Conservation (phyloP, 2,329 filamentous ascomycete species). For the Akanthomyces muscarius region DNA sequence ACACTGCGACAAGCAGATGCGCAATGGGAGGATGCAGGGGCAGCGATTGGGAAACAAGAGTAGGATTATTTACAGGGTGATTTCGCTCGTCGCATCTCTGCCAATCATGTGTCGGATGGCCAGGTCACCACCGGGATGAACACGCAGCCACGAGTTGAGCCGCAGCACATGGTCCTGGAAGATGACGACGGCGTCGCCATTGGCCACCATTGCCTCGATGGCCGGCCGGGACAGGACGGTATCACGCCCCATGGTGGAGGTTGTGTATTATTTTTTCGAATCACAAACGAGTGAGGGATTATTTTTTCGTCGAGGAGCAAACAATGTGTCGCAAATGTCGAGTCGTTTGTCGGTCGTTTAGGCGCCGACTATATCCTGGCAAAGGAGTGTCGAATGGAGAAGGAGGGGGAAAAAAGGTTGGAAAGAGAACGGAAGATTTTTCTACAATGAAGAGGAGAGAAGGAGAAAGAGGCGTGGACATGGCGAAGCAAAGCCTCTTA, state of each 20-base stretch:
- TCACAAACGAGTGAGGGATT: slow-evolving; percentile 3
- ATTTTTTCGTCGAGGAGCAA: not conserved
- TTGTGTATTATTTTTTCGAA: not conserved
- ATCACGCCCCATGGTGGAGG: slow-evolving; percentile 37
- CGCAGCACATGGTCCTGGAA: slow-evolving; percentile 51
- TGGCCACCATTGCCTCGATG: slow-evolving; percentile 49
- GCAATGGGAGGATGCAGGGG: not conserved
- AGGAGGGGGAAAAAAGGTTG: too few species aligned
- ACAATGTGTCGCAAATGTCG: not conserved
- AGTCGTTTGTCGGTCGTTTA: not conserved
- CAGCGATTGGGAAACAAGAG: not conserved
- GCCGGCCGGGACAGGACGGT: slow-evolving; percentile 40
- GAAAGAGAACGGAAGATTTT: not conserved
- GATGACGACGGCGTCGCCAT: slow-evolving; percentile 53
- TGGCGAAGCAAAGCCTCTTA: not conserved
- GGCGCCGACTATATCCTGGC: not conserved
- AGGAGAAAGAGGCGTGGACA: not conserved
- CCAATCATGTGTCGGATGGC: slow-evolving; percentile 60
- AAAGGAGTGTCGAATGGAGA: not conserved
- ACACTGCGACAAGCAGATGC: not conserved
- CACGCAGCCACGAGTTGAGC: slow-evolving; percentile 55
- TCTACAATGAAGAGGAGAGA: not conserved
- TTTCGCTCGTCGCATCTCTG: slow-evolving; percentile 56
- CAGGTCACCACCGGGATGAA: slow-evolving; percentile 55
- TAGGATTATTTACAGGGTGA: slow-evolving; percentile 45